These are phyloP conservation scores for Melampsora americana DNA, from an alignment of 1,284 basidiomycete species.

Conservation along the genomic window DNA sequence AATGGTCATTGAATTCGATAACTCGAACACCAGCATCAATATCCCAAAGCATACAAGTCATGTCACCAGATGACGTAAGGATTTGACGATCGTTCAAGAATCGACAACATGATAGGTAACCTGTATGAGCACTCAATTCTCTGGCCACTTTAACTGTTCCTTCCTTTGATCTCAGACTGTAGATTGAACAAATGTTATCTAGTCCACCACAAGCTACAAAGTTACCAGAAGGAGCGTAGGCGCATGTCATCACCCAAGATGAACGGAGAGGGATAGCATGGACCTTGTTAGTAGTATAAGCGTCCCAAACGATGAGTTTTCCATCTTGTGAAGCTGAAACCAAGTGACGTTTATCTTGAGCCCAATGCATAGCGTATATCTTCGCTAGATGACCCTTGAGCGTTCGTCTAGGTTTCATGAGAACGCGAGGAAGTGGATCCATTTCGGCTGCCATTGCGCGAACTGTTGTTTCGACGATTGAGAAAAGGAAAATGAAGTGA, in stretches of 20 bases:
- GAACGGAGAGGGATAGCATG: slow-evolving; percentile 96
- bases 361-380: slow-evolving; percentile 99
- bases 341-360: slow-evolving; percentile 89
- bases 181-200: slow-evolving; percentile 98
- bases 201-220: slow-evolving; percentile 97
- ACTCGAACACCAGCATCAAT: slow-evolving; percentile 92
- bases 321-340: slow-evolving; percentile 99
- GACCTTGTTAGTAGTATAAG: slow-evolving; percentile 99
- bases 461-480: slow-evolving; percentile 58
- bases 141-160: slow-evolving; percentile 62
- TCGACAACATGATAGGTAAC: slow-evolving; percentile 94
- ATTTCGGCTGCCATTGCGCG: slow-evolving; percentile 95
- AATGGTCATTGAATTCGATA: slow-evolving; percentile 97
- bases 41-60: slow-evolving; percentile 99
- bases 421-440: slow-evolving; percentile 86
- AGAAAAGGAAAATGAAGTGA: not conserved
- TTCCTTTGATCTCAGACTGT: slow-evolving; percentile 77
- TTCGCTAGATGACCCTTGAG: slow-evolving; percentile 96
- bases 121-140: slow-evolving; percentile 92
- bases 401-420: slow-evolving; percentile 90
- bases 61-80: slow-evolving; percentile 93
- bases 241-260: slow-evolving; percentile 99
- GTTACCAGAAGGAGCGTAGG: slow-evolving; percentile 92
- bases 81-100: slow-evolving; percentile 99
- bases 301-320: slow-evolving; percentile 99